A percentile compares a stretch with the other conserved stretches of the same genome.
Conservation (phyloP, 192 early-diverging fungal species). For the Thamnidium elegans region DNA sequence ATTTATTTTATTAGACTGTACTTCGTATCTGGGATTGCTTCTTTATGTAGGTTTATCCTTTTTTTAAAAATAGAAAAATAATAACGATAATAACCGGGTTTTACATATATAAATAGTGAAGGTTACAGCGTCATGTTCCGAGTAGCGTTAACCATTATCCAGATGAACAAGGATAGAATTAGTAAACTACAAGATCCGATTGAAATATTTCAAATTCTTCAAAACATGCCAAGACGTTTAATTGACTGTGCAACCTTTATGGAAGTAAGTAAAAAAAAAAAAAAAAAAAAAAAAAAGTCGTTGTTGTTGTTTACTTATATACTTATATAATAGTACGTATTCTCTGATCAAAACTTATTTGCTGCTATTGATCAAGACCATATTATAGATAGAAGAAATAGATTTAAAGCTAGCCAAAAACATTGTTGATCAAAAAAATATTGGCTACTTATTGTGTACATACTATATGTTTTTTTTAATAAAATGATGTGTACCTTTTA, state of each 20-base stretch:
- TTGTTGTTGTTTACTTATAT: too few relatives aligned
- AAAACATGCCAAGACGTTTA: conserved; percentile 55
- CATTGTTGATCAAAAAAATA: too few relatives aligned
- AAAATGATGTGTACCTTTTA: neutral
- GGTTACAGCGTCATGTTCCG: conserved; percentile 68
- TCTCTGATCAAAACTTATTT: conserved; percentile 5
- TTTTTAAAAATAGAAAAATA: too few relatives aligned
- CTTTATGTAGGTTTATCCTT: conserved; percentile 41
- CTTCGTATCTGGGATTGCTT: conserved; percentile 66
- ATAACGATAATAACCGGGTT: neutral
- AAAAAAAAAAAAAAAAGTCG: neutral
- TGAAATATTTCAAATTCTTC: conserved; percentile 53
- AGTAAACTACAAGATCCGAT: conserved; percentile 51
- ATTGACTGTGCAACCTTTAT: conserved; percentile 58
- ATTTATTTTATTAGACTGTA: conserved; percentile 28
- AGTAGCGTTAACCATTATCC: conserved; percentile 65
- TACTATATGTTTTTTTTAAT: neutral
- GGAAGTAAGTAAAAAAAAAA: conserved; percentile 27
- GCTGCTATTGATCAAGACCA: neutral
- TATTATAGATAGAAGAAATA: neutral
- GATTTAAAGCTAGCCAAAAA: too few relatives aligned
- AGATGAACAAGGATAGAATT: conserved; percentile 62
- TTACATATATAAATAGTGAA: conserved; percentile 28
- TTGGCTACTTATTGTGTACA: neutral
- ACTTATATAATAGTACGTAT: neutral